Conservation (phyloP, 768 basidiomycete genomes). For the Antrodiella citrinella region DNA sequence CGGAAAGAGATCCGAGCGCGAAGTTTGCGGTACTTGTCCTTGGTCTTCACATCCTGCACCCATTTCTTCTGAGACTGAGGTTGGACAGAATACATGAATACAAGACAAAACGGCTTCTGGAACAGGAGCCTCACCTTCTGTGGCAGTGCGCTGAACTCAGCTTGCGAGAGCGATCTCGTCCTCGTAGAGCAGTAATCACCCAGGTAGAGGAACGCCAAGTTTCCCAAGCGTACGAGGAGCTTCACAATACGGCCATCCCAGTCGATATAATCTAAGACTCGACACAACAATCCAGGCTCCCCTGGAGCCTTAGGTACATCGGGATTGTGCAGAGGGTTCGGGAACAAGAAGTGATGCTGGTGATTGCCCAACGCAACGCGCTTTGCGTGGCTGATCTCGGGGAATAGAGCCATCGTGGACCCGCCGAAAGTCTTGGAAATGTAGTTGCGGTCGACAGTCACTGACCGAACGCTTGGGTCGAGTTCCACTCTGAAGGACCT, state of each 20-base stretch:
- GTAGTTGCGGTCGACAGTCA: constrained; percentile 5
- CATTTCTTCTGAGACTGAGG: constrained; percentile 2
- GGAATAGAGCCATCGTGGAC: constrained; percentile 1
- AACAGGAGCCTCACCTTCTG: neutral
- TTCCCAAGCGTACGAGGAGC: constrained; percentile 4
- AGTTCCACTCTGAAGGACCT: constrained; percentile 5
- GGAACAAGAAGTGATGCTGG: constrained; percentile 8
- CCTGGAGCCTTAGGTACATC: constrained; percentile 7
- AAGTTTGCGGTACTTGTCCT: constrained; percentile 2
- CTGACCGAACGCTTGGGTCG: constrained; percentile 3
- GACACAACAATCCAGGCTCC: constrained; percentile 8
- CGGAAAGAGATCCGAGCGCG: constrained; percentile 3
- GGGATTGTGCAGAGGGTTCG: constrained; percentile 7
- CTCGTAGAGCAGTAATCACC: constrained; percentile 2
- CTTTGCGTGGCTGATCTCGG: constrained; percentile 4
- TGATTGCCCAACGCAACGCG: constrained; percentile 2
- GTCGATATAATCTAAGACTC: neutral
- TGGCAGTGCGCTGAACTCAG: constrained; percentile 2
- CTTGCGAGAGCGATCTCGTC: constrained; percentile 2
- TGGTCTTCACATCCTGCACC: neutral
- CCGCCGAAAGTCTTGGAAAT: constrained; percentile 10
- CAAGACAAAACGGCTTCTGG: neutral
- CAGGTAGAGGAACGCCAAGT: constrained; percentile 3
- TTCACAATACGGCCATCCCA: constrained; percentile 3
- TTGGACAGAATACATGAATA: neutral